Conservation (phyloP, 768 basidiomycete genomes). For the Auriscalpium microsporum region DNA sequence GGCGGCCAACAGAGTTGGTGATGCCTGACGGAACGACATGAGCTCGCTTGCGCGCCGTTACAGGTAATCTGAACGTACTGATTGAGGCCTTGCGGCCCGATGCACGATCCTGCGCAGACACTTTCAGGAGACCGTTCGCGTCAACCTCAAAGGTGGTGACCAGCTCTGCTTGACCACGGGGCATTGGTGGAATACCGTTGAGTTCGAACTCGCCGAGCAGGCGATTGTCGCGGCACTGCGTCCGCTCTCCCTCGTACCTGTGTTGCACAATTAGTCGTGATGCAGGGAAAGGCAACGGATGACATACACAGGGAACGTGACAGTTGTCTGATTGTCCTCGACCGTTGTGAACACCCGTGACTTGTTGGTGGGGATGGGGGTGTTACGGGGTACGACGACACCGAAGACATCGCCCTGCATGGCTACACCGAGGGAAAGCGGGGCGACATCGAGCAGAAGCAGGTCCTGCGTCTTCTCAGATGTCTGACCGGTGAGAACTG, state of each 20-base stretch:
- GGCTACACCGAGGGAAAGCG: constrained; percentile 97
- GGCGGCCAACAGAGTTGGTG: constrained; percentile 98
- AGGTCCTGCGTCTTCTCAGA: constrained; percentile 99
- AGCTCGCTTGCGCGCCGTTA: background rate
- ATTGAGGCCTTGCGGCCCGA: constrained; percentile 99
- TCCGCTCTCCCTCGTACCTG: constrained; percentile 98
- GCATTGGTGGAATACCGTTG: constrained; percentile 98
- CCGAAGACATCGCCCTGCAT: constrained; percentile 99
- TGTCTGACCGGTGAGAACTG: constrained; percentile 96
- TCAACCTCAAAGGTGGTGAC: constrained; percentile 99
- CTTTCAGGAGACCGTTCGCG: constrained; percentile 98
- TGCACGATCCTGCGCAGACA: constrained; percentile 96
- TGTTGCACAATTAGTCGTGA: background rate
- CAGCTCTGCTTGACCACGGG: constrained; percentile 97
- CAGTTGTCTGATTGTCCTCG: constrained; percentile 99
- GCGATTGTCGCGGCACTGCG: constrained; percentile 98
- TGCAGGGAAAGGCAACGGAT: background rate
- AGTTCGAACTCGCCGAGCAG: constrained; percentile 99
- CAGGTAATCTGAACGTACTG: constrained; percentile 42
- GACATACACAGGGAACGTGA: constrained; percentile 95
- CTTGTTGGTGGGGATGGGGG: constrained; percentile 99
- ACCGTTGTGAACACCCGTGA: constrained; percentile 98
- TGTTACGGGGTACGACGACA: constrained; percentile 98
- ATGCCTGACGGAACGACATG: constrained; percentile 46
- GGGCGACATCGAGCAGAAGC: constrained; percentile 96